These are phyloP conservation scores for Datura wrightii DNA, from an alignment of 257 asterid genomes.

Conservation along the genomic window DNA sequence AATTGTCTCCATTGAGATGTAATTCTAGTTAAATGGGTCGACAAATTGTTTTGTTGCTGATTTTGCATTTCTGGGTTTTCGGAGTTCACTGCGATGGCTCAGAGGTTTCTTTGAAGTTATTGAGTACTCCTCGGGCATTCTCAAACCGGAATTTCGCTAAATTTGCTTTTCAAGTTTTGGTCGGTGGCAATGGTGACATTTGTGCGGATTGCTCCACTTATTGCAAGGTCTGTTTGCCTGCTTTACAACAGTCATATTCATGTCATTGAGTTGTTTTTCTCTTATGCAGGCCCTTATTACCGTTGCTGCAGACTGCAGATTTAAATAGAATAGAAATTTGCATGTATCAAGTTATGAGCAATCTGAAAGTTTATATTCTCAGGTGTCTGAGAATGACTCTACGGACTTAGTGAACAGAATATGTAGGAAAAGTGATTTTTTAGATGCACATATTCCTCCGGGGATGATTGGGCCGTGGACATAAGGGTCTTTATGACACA, in stretches of 20 bases:
- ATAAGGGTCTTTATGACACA: too few species aligned
- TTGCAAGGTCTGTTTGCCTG: conserved; percentile 72
- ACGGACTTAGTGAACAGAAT: too few species aligned
- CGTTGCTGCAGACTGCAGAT: too few species aligned
- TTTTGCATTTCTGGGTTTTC: conserved; percentile 48
- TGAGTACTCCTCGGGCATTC: conserved; percentile 66
- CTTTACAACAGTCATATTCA: background rate
- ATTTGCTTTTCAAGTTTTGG: conserved; percentile 62
- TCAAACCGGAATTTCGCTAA: conserved; percentile 62
- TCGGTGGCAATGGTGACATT: conserved; percentile 48
- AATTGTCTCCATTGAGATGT: background rate
- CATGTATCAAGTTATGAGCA: too few species aligned
- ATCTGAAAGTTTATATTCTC: too few species aligned
- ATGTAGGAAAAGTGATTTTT: too few species aligned
- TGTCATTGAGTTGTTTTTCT: background rate
- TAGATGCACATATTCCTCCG: too few species aligned
- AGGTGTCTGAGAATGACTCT: too few species aligned
- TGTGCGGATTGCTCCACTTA: conserved; percentile 61
- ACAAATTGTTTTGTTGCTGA: conserved; percentile 38
- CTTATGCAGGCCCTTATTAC: too few species aligned
- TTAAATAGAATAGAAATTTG: too few species aligned
- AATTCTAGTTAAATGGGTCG: conserved; percentile 48
- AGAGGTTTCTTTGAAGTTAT: conserved; percentile 57
- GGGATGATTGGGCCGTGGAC: too few species aligned
- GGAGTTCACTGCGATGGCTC: conserved; percentile 42